Evolutionary conservation across 176 grass and related monocot species (phyloP).

Genomic region (Hyparrhenia diplandra): DNA sequence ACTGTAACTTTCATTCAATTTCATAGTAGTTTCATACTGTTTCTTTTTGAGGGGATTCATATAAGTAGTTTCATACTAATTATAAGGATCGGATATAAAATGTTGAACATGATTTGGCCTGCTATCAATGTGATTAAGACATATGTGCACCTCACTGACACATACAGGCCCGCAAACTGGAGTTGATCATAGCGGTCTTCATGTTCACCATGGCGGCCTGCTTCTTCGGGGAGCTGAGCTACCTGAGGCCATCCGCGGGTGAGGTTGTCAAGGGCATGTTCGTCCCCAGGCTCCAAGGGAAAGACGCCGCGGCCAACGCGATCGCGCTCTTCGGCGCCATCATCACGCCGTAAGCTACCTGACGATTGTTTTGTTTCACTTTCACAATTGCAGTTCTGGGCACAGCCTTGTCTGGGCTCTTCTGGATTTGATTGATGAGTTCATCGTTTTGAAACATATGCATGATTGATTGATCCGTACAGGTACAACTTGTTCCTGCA

Average conservation of each 20-base stretch:
- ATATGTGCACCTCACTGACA: not conserved
- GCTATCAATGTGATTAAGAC: not conserved
- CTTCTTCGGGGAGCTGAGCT: slow-evolving; percentile 80
- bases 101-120: not conserved
- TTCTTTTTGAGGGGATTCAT: too few relatives aligned
- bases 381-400: too few relatives aligned
- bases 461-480: not conserved
- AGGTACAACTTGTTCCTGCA: slow-evolving; percentile 88
- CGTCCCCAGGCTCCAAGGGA: slow-evolving; percentile 56
- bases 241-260: slow-evolving; percentile 54
- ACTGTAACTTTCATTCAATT: too few relatives aligned
- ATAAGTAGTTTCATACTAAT: not conserved
- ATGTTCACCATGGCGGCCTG: slow-evolving; percentile 83
- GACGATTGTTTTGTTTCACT: too few relatives aligned
- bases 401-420: too few relatives aligned
- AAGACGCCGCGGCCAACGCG: slow-evolving; percentile 43
- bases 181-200: slow-evolving; percentile 46
- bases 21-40: too few relatives aligned
- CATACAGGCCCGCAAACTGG: slow-evolving; percentile 58
- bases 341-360: slow-evolving; percentile 63
- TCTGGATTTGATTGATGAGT: too few relatives aligned
- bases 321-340: slow-evolving; percentile 77
- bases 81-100: too few relatives aligned
- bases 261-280: slow-evolving; percentile 72
- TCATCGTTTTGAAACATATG: not conserved